Evolutionary conservation across 441 rosid species (phyloP), one percentile per base, ranked within the genome.

Genomic region (Capsella rubella): DNA sequence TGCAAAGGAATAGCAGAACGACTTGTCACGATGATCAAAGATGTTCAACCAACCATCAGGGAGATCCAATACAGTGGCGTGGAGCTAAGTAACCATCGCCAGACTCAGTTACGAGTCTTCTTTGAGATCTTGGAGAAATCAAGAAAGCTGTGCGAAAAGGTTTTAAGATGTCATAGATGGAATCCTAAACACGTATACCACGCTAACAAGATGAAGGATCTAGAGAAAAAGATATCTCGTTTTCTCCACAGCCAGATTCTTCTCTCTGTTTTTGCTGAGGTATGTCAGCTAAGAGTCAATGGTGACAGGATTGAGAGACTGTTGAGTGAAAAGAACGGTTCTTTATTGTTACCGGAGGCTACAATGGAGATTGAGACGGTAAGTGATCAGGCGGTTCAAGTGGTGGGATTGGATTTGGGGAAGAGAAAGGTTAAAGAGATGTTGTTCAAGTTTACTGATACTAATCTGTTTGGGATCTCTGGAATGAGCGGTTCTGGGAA

Each of bases 61-160:
- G 92, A 91, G 78, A 84, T 88, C 74, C 84, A 88, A 31, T 87
- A 78, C 77, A 80, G 91, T 49, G 94, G 95, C 70, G 96, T 89
- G 8, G 96, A 93, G 53, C 82, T 93, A 10, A 77, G 88, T 1
- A 49, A 73, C 6, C 0, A 59, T 6, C 91, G 91, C 2, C 98
- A 89, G n/a, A 32, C 27, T 27, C 96, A 89, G 35, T 80, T 93
- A 1, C 82, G 84, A 69, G 78, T 75, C n/a, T 74, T 93, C 69
- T 70, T 79, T 0, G 84, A 73, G 49, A 71, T 82, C 4, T 83
- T 93, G 7, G 61, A 49, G 4, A 82, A 79, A 0, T 92, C 54
- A 25, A 46, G 42, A 89, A 93, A 54, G 61, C 84, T 93, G 16
- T 76, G 83, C 31, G 57, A 32, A 1, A 89, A 93, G 72, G 86